A percentile compares a stretch with the other conserved stretches of the same genome.
Evolutionary conservation across 129 eudicot genomes (phyloP).

Genomic region (Lactuca saligna): DNA sequence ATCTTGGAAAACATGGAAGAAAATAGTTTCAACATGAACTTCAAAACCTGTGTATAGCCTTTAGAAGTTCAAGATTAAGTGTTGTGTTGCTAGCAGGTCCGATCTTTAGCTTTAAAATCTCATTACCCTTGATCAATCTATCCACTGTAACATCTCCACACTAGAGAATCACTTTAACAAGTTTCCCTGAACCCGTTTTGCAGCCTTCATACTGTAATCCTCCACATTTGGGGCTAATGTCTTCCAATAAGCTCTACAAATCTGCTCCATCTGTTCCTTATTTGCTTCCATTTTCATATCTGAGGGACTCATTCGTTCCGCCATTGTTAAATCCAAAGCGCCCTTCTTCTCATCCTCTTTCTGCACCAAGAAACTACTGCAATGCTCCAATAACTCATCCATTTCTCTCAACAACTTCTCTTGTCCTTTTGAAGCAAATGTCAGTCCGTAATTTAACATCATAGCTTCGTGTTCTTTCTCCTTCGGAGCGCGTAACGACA

Average conservation of each 20-base stretch:
- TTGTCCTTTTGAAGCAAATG: constrained; percentile 52
- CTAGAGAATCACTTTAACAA: constrained; percentile 49
- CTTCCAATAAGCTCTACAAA: constrained; percentile 28
- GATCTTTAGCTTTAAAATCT: constrained; percentile 41
- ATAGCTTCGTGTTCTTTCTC: not conserved
- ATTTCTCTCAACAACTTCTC: constrained; percentile 33
- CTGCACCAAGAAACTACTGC: constrained; percentile 46
- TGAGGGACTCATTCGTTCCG: too few species aligned
- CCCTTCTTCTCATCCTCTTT: constrained; percentile 19
- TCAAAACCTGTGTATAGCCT: constrained; percentile 47
- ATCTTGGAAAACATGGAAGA: too few species aligned
- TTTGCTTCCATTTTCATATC: constrained; percentile 32
- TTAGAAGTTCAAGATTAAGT: constrained; percentile 42
- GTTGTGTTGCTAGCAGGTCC: constrained; percentile 23
- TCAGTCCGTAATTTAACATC: constrained; percentile 50
- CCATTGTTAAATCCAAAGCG: constrained; percentile 24
- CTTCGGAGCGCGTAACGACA: constrained; percentile 38
- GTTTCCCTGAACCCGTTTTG: constrained; percentile 56
- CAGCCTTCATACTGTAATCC: constrained; percentile 43
- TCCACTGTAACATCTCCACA: constrained; percentile 45
- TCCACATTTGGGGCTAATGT: constrained; percentile 48
- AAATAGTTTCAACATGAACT: not conserved
- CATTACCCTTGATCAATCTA: too few species aligned
- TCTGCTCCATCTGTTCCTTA: constrained; percentile 46
- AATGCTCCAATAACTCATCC: constrained; percentile 43